Base-by-base conservation (phyloP, 1,284 basidiomycete species). In the Marasmius fiardii region DNA sequence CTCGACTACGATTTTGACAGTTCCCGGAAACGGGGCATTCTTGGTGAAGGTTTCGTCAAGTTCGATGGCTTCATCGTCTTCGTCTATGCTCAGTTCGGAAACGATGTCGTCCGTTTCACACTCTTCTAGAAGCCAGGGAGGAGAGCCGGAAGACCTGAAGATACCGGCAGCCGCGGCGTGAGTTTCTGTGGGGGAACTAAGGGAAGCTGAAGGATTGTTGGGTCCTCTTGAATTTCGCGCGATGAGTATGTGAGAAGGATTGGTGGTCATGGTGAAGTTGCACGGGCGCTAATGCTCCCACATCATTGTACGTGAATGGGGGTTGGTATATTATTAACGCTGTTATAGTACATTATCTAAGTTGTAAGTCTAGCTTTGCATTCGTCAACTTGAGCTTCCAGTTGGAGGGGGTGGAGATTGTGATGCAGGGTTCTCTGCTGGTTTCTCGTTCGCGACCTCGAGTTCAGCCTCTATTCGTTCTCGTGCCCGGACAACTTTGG, bases 391-490 rank as follows among this genome's bases (percentile, higher is more conserved):
- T 28, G 47, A 49, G n/a, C 20, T 24, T 24, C 44, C 26, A 24
- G 26, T n/a, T 20, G 54, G 34, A 14, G 45, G 45, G 24, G 23
- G 31, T 41, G 54, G 33, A 31, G 47, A 10, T 51, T 35, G 33
- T 28, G 23, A 33, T 33, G 33, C 16, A 12, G 58, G 39, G 37
- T 58, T 39, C 44, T 48, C 51, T 51, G 61, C 51, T 20, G 64
- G 51, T 21, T 77, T 70, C 49, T 74, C 72, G 41, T 24, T 45
- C 4, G 70, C 66, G 20, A 77, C 61, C 59, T 81, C 78, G 55
- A 78, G 61, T 74, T 97, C 94, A 1, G 93, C 93, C 65, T 95
- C 90, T 76, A 99, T 88, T 71, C 97, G 86, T 74, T 98, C 95
- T 57, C 89, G 83, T 20, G 97, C 96, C 49, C 96, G 85, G 47